Base-by-base conservation (phyloP, 257 asterid species). In the Nicotiana obtusifolia region DNA sequence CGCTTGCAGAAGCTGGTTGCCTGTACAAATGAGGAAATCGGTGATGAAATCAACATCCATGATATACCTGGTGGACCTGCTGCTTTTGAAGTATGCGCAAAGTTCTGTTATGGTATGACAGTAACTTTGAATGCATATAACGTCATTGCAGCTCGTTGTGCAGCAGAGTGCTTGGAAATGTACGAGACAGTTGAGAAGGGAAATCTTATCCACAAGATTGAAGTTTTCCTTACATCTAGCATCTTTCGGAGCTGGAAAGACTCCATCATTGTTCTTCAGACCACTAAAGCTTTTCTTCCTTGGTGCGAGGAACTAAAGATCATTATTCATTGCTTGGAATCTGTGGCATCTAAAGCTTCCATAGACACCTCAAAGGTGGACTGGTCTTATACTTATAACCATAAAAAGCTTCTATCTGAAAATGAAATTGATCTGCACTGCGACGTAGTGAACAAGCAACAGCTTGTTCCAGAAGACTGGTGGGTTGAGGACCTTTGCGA, bases 401-500 rank as follows among this genome's bases (percentile, higher is more conserved):
- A 91, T 4, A 90, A 87, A 56, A 87, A 89, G 80, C 91, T 89
- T 11, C 82, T 85, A 7, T 86, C 94, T 0, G 95, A 90, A 81
- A 87, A 82, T 24, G 92, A 86, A 59, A 80, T 84, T 41, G 93
- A 89, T 52, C 66, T 85, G 0, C 88, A 80, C 35, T 89, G 91
- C 91, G 88, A 91, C 13, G 91, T 88, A 35, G 88, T 90, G 82
- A 90, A 86, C 68, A 91, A 88, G 75, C 97, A 85, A 62, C 92
- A 54, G 69, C 60, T 82, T 41, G 97, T 94, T 78, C 98, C 97
- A 0, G 81, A 81, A 52, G 97, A 94, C 78, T 94, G 98, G 97
- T 94, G 98, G 97, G 96, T 92, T 3, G 98, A 94, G 85, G 98
- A 94, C 84, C 88, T 92, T 10, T 93, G 95, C 54, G 97, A 93